Conservation (phyloP, 306 rosid genomes). For the Boehmeria nivea region DNA sequence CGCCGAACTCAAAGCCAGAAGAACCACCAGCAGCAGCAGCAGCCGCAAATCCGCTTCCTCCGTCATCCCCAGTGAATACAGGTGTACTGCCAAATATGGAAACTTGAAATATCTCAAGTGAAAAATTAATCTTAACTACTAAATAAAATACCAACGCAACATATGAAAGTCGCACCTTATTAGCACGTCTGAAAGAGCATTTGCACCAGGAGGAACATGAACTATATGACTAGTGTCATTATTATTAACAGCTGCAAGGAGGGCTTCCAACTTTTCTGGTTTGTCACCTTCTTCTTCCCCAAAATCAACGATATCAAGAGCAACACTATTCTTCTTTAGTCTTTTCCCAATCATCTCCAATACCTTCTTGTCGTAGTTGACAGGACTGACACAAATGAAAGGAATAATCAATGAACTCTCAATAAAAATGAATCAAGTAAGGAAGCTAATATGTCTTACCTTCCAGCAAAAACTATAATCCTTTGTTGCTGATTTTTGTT, state of each 20-base stretch:
- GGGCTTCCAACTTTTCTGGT: constrained; percentile 41
- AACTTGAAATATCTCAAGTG: too few relatives aligned
- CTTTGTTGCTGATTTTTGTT: constrained; percentile 39
- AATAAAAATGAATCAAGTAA: background rate
- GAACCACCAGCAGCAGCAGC: constrained; percentile 22
- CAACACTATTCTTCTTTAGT: constrained; percentile 40
- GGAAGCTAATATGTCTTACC: constrained; percentile 14
- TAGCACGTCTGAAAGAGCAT: constrained; percentile 38
- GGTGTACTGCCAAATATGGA: constrained; percentile 29
- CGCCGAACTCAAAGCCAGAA: constrained; percentile 33
- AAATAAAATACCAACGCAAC: too few relatives aligned
- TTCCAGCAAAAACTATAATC: constrained; percentile 41
- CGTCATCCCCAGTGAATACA: constrained; percentile 39
- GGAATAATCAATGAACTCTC: background rate
- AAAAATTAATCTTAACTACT: too few relatives aligned
- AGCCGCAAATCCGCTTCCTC: constrained; percentile 34
- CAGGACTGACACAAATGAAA: constrained; percentile 20
- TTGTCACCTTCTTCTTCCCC: constrained; percentile 42
- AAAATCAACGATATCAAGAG: constrained; percentile 38
- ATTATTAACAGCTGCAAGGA: constrained; percentile 37
- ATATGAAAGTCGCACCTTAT: constrained; percentile 16
- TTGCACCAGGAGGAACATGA: constrained; percentile 34
- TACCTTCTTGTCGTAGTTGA: constrained; percentile 33
- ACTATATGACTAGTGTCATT: constrained; percentile 35
- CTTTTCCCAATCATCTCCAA: constrained; percentile 37